phyloP scores from a whole-genome alignment of 1,139 yeast species.

The Blastobotrys elegans region DNA sequence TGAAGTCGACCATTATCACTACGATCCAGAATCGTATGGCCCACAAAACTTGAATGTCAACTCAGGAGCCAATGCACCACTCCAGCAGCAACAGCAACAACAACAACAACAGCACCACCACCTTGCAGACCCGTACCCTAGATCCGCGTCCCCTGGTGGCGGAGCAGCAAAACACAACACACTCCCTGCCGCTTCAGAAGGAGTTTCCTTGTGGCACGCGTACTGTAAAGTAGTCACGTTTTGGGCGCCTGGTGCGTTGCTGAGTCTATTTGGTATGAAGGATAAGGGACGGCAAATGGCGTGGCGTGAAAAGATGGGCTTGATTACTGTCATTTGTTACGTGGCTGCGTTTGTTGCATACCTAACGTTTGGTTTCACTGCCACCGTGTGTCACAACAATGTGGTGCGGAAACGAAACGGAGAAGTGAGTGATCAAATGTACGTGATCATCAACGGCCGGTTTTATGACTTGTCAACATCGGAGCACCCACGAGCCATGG shows the following conservation, averaged over 20 bases:
- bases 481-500: constrained; percentile 75
- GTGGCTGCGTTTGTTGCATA: constrained; percentile 79
- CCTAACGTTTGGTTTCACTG: constrained; percentile 87
- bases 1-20: constrained; percentile 36
- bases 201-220: constrained; percentile 66
- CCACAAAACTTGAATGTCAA: constrained; percentile 16
- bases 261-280: constrained; percentile 69
- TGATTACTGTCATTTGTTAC: constrained; percentile 66
- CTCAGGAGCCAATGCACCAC: constrained; percentile 10
- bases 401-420: constrained; percentile 51
- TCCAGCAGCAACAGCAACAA: background rate
- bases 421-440: constrained; percentile 47
- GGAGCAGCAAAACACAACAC: constrained; percentile 9
- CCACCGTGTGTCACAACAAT: constrained; percentile 65
- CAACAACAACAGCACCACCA: background rate
- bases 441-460: constrained; percentile 73
- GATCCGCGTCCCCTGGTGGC: background rate
- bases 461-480: constrained; percentile 69
- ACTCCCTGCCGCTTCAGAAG: constrained; percentile 17
- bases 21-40: constrained; percentile 13
- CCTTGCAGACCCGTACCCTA: background rate
- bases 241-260: constrained; percentile 83
- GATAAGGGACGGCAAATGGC: constrained; percentile 84
- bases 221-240: constrained; percentile 79
- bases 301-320: constrained; percentile 93